Conservation (phyloP, 768 basidiomycete genomes). For the Amanita fuliginea region DNA sequence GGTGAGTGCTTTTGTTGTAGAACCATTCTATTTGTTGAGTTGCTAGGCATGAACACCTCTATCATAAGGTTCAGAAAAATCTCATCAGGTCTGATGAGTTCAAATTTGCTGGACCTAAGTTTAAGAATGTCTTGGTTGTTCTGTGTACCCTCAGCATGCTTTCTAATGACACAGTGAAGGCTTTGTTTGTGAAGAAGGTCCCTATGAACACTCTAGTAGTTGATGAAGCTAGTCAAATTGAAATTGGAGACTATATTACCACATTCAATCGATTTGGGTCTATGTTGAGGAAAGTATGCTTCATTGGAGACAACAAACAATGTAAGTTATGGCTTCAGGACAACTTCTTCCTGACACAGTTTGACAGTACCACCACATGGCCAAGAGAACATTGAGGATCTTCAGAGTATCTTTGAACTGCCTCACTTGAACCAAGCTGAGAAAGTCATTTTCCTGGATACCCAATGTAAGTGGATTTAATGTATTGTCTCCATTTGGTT, state of each 20-base stretch:
- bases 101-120: slow-evolving; percentile 9
- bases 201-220: slow-evolving; percentile 42
- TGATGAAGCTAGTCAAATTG: slow-evolving; percentile 63
- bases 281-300: slow-evolving; percentile 40
- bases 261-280: slow-evolving; percentile 25
- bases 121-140: slow-evolving; percentile 41
- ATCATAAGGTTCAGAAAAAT: slow-evolving; percentile 33
- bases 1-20: slow-evolving; percentile 30
- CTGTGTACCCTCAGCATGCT: slow-evolving; percentile 77
- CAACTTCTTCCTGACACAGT: slow-evolving; percentile 10
- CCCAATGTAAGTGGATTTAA: slow-evolving; percentile 48
- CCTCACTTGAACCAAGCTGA: slow-evolving; percentile 33
- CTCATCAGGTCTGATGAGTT: slow-evolving; percentile 42
- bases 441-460: slow-evolving; percentile 48
- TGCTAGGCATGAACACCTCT: slow-evolving; percentile 74
- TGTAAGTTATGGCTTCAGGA: slow-evolving; percentile 25
- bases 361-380: slow-evolving; percentile 69
- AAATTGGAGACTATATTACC: slow-evolving; percentile 39
- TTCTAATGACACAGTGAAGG: slow-evolving; percentile 24
- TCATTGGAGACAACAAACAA: slow-evolving; percentile 61
- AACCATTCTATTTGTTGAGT: slow-evolving; percentile 1
- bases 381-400: slow-evolving; percentile 49
- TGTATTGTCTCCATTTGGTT: slow-evolving; percentile 5
- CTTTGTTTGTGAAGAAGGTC: slow-evolving; percentile 21
- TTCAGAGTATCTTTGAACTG: slow-evolving; percentile 76